Conservation (phyloP, 73 alveolate genomes). For the Durusdinium trenchii region DNA sequence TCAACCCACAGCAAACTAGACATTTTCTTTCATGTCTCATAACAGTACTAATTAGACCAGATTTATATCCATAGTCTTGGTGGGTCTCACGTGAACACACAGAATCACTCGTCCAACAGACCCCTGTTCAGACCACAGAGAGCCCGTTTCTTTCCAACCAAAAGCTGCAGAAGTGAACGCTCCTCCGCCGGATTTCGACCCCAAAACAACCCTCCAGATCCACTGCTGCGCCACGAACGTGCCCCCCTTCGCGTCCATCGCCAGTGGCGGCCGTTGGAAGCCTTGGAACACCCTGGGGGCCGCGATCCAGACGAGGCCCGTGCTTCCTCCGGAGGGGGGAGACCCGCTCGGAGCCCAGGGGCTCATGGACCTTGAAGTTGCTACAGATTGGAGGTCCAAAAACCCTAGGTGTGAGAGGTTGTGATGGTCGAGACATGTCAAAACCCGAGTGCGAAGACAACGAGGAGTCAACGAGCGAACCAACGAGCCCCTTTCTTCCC, state of each 20-base stretch:
- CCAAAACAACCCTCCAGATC: background rate
- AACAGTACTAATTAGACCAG: background rate
- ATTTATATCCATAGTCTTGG: background rate
- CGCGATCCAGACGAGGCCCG: too few relatives aligned
- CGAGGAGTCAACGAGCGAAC: too few relatives aligned
- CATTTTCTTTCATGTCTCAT: background rate
- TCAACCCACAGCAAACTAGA: background rate
- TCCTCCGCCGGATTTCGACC: background rate
- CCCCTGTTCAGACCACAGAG: too few relatives aligned
- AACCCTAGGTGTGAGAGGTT: too few relatives aligned
- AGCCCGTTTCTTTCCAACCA: background rate
- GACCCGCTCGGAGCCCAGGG: background rate
- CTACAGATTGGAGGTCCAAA: too few relatives aligned
- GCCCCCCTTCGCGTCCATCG: background rate
- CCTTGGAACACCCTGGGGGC: constrained; percentile 45
- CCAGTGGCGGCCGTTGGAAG: constrained; percentile 15
- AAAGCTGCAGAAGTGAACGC: background rate
- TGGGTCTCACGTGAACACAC: background rate
- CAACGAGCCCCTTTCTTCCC: too few relatives aligned
- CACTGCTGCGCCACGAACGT: background rate
- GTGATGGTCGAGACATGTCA: too few relatives aligned
- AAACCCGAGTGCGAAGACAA: too few relatives aligned
- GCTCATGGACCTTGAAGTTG: background rate
- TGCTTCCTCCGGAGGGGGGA: too few relatives aligned
- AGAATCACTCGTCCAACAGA: too few relatives aligned